Conservation (phyloP, 768 basidiomycete species). For the Hebeloma cylindrosporum region DNA sequence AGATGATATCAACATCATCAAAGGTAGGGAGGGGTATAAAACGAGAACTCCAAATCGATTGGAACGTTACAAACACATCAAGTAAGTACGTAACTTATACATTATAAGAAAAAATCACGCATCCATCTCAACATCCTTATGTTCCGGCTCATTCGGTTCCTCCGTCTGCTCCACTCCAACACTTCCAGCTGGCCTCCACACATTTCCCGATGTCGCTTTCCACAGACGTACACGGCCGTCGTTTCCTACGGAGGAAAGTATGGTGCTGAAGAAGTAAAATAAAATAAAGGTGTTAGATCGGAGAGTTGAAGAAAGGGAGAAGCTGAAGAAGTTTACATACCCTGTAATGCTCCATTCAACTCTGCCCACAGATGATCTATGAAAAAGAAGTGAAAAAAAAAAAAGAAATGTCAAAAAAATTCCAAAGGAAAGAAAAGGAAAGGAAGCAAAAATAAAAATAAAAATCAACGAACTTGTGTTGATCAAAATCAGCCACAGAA, state of each 20-base stretch:
- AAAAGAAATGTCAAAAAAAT: background rate
- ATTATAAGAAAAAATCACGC: constrained; percentile 18
- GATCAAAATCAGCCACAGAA: constrained; percentile 83
- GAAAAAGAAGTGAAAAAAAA: constrained; percentile 3
- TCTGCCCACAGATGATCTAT: constrained; percentile 70
- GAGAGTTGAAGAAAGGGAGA: constrained; percentile 10
- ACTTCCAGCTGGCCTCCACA: constrained; percentile 82
- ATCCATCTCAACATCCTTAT: constrained; percentile 46
- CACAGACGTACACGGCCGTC: constrained; percentile 81
- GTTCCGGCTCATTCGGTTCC: constrained; percentile 32
- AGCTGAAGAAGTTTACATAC: constrained; percentile 35
- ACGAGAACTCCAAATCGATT: too few relatives aligned
- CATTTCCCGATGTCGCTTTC: constrained; percentile 81
- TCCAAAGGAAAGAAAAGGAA: background rate
- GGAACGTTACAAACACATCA: constrained; percentile 2
- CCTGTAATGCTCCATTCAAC: constrained; percentile 96
- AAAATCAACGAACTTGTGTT: constrained; percentile 62
- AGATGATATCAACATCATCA: too few relatives aligned
- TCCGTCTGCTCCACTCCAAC: constrained; percentile 77
- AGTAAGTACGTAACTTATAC: background rate
- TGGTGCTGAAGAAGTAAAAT: constrained; percentile 50
- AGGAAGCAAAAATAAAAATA: background rate
- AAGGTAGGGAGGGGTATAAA: too few relatives aligned
- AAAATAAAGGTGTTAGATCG: background rate
- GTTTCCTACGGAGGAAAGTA: constrained; percentile 81